These are phyloP conservation scores for Dryas drummondii DNA, from an alignment of 306 rosid species.

Conservation along the genomic window DNA sequence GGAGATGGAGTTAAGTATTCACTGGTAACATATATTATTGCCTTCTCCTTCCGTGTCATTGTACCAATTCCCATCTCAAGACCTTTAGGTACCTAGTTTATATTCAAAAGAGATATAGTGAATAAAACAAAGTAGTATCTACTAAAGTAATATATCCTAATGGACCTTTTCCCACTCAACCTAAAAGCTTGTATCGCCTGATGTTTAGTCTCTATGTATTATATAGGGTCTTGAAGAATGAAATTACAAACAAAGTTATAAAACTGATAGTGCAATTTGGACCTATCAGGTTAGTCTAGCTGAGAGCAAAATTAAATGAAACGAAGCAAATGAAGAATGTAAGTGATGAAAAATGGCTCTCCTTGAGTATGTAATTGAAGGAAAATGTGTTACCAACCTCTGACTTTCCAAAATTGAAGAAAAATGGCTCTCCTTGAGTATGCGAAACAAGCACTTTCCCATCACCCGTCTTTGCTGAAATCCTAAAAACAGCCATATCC, in stretches of 20 bases:
- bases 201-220: background rate
- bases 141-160: background rate
- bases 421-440: conserved; percentile 71
- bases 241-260: background rate
- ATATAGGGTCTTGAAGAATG: background rate
- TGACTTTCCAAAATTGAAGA: conserved; percentile 84
- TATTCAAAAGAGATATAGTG: conserved; percentile 10
- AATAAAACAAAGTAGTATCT: background rate
- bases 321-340: background rate
- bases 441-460: conserved; percentile 70
- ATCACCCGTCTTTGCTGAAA: conserved; percentile 66
- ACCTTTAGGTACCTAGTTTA: conserved; percentile 84
- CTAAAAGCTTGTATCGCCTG: background rate
- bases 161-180: background rate
- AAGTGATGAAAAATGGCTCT: conserved; percentile 63
- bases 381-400: conserved; percentile 51
- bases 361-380: conserved; percentile 37
- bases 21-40: conserved; percentile 64
- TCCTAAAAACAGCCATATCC: conserved; percentile 53
- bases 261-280: background rate
- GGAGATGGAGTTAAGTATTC: conserved; percentile 77
- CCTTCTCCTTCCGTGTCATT: conserved; percentile 86
- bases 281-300: background rate
- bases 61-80: conserved; percentile 97
- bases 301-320: background rate